phyloP scores from a whole-genome alignment of 2,329 filamentous ascomycete species.

The Aspergillus texensis region DNA sequence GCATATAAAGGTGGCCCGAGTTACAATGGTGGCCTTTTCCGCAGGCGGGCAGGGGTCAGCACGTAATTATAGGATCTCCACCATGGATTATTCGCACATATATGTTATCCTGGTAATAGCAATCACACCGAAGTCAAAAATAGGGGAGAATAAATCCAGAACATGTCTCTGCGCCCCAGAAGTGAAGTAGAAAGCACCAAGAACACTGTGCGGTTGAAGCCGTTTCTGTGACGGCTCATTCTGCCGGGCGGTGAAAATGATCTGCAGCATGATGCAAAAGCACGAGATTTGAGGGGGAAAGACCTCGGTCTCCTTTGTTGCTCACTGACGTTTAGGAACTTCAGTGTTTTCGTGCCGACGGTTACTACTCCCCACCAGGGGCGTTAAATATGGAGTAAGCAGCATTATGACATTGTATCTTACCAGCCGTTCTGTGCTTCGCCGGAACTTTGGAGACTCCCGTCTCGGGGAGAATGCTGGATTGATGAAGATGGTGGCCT shows the following conservation, averaged over 20 bases:
- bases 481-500: constrained; percentile 37
- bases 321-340: constrained; percentile 4
- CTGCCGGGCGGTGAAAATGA: constrained; percentile 26
- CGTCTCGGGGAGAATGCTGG: constrained; percentile 26
- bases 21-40: constrained; percentile 22
- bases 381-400: constrained; percentile 32
- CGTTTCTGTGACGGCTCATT: constrained; percentile 9
- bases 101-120: background rate
- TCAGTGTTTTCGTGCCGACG: constrained; percentile 3
- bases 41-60: background rate
- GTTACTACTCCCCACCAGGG: constrained; percentile 14
- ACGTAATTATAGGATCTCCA: background rate
- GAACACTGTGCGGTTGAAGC: background rate
- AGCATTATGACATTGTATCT: constrained; percentile 40
- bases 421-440: constrained; percentile 26
- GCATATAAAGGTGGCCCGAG: constrained; percentile 3
- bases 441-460: constrained; percentile 25
- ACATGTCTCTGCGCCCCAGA: background rate
- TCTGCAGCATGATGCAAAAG: constrained; percentile 13
- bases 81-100: background rate
- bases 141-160: background rate
- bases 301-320: constrained; percentile 5
- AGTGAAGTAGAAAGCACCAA: constrained; percentile 5
- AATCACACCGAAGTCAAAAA: background rate
- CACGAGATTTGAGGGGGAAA: background rate